Base-by-base conservation (phyloP, 805 yeast species). In the Yamadazyma sp. region DNA sequence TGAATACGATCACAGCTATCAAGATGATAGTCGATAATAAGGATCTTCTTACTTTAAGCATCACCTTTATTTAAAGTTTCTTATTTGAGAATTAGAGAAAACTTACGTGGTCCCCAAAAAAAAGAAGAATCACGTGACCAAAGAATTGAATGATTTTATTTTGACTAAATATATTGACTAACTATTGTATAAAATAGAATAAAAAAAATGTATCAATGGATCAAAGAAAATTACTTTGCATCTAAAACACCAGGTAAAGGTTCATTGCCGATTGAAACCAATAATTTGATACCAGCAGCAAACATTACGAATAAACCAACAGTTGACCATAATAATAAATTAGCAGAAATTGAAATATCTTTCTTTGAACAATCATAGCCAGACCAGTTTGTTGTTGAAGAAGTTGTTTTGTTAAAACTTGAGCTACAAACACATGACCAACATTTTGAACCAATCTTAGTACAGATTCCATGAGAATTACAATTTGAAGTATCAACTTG, bases 231-330 rank as follows among this genome's bases (percentile, higher is more conserved):
- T 19, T 27, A 38, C 31, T 33, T 32, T 26, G 83, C 81, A 43
- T 71, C 74, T 47, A 82, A 70, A 20, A 80, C 78, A 16, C 86
- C 86, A 12, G 88, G 87, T 43, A 82, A 68, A 28, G 79, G 75
- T 44, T 78, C 82, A 46, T 58, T 57, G 13, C 86, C 88, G 41
- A 79, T 64, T 23, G 65, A 52, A 37, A 58, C 54, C 53, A 82
- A 58, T 39, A 82, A 67, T 47, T 71, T 69, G 40, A 80, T 56
- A 25, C 82, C 84, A 6, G 63, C 68, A 24, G 58, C 75, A 30
- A 77, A 60, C 14, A 75, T 56, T 7, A 64, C 57, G 23, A 68
- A 31, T 34, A 80, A 55, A 3, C 69, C 73, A 9, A 82, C 44
- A 9, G 73, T 58, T 2, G 85, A 70, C 87, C 91, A 83, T 48